Evolutionary conservation across 2,329 filamentous ascomycete species (phyloP).

Genomic region (Capronia americana): DNA sequence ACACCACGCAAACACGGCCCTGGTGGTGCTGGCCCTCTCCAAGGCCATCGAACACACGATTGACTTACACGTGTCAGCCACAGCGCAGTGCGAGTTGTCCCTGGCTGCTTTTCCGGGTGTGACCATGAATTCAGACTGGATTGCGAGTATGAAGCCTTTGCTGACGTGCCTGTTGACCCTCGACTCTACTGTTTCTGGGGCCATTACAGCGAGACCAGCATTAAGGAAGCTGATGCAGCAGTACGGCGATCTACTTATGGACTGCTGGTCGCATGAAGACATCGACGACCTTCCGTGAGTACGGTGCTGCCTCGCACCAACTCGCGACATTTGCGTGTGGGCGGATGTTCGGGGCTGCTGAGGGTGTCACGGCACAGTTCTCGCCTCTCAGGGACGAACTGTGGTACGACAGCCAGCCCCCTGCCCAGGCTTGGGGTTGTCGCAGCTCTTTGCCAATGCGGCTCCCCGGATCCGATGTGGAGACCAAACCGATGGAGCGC

Average conservation of each 20-base stretch:
- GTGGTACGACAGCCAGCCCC: background rate
- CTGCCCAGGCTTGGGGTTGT: background rate
- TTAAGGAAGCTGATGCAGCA: conserved; percentile 27
- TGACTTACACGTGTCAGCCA: conserved; percentile 17
- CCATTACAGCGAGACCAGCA: conserved; percentile 26
- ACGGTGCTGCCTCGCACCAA: background rate
- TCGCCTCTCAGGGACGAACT: background rate
- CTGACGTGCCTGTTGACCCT: conserved; percentile 27
- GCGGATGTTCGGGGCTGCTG: background rate
- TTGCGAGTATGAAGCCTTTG: conserved; percentile 26
- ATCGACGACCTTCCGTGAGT: conserved; percentile 1
- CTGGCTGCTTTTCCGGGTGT: background rate
- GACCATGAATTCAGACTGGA: conserved; percentile 14
- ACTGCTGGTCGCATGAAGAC: conserved; percentile 29
- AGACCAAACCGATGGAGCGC: conserved; percentile 5
- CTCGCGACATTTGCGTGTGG: background rate
- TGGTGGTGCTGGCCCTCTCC: conserved; percentile 26
- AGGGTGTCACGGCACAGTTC: background rate
- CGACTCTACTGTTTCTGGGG: conserved; percentile 26
- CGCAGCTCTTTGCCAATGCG: background rate
- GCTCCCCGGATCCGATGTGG: conserved; percentile 17
- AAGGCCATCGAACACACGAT: conserved; percentile 32
- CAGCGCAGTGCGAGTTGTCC: background rate
- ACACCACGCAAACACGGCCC: conserved; percentile 28
- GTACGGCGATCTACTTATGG: conserved; percentile 30